Evolutionary conservation across 2,329 filamentous ascomycete genomes (phyloP).

Genomic region (Sordariomycetes sp.): DNA sequence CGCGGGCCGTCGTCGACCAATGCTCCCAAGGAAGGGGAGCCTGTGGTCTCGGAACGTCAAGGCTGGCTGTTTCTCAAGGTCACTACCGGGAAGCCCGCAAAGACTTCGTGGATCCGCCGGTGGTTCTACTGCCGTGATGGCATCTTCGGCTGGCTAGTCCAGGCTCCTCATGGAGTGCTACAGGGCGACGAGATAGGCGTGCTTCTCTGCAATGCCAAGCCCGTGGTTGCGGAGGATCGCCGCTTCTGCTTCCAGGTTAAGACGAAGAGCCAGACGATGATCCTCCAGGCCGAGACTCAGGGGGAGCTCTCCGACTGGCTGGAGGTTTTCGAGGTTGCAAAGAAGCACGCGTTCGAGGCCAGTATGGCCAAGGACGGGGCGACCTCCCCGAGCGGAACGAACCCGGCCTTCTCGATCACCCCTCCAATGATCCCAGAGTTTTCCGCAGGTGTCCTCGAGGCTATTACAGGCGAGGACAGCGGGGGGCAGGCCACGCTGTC

Average conservation of each 20-base stretch:
- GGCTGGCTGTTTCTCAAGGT: constrained; percentile 85
- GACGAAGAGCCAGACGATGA: constrained; percentile 83
- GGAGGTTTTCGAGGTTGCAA: constrained; percentile 83
- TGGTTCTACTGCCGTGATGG: constrained; percentile 97
- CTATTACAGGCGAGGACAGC: constrained; percentile 32
- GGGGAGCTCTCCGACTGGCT: constrained; percentile 90
- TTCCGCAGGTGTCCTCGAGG: constrained; percentile 66
- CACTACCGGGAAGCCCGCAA: constrained; percentile 75
- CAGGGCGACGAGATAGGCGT: constrained; percentile 96
- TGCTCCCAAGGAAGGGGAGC: constrained; percentile 31
- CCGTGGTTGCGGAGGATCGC: constrained; percentile 83
- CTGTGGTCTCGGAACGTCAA: constrained; percentile 67
- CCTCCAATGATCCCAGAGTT: constrained; percentile 84
- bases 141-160: constrained; percentile 89
- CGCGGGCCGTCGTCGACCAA: constrained; percentile 57
- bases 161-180: constrained; percentile 75
- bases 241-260: constrained; percentile 98
- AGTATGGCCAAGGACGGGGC: constrained; percentile 42
- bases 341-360: constrained; percentile 80
- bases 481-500: constrained; percentile 26
- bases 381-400: constrained; percentile 36
- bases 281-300: constrained; percentile 90
- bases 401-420: constrained; percentile 85
- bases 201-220: constrained; percentile 82
- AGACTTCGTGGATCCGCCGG: constrained; percentile 79